Conservation (phyloP, 1,284 basidiomycete genomes). For the Pascua sp. region DNA sequence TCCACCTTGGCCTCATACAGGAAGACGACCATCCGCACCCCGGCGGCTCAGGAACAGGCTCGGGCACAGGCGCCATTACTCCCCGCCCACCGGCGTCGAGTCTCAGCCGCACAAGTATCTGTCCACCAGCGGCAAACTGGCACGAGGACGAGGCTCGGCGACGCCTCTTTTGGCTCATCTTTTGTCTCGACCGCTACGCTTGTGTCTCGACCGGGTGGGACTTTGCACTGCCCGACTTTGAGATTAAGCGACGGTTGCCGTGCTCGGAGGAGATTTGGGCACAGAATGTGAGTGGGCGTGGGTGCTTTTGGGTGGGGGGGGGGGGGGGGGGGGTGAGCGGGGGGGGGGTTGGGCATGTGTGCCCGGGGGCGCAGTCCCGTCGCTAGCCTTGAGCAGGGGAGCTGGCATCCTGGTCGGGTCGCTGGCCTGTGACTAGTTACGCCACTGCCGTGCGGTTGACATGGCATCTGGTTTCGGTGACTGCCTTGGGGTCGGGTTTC, state of each 20-base stretch:
- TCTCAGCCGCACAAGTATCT: constrained; percentile 42
- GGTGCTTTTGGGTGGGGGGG: too few species aligned
- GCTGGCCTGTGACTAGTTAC: neutral
- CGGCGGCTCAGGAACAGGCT: neutral
- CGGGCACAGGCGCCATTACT: neutral
- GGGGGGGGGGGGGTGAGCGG: neutral
- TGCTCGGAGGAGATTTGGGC: constrained; percentile 44
- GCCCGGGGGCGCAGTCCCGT: too few species aligned
- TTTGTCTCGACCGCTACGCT: constrained; percentile 47
- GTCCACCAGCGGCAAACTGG: constrained; percentile 42
- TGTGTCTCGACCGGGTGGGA: constrained; percentile 49
- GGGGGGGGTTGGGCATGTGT: too few species aligned
- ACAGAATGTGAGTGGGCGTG: constrained; percentile 31
- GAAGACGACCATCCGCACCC: constrained; percentile 29
- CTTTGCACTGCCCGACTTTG: constrained; percentile 45
- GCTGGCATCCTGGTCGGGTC: too few species aligned
- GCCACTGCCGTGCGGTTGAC: too few species aligned
- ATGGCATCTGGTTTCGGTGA: too few species aligned
- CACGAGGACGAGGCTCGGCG: constrained; percentile 46
- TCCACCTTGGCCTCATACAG: constrained; percentile 41
- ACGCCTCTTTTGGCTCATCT: constrained; percentile 49
- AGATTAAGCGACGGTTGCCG: constrained; percentile 44
- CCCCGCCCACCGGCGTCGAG: constrained; percentile 19
- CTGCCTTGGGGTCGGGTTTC: too few species aligned
- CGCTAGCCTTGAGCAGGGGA: too few species aligned